A percentile compares a stretch with the other conserved stretches of the same genome.
These are phyloP conservation scores for Russula ochroleuca DNA, from an alignment of 768 basidiomycete species.

Conservation along the genomic window DNA sequence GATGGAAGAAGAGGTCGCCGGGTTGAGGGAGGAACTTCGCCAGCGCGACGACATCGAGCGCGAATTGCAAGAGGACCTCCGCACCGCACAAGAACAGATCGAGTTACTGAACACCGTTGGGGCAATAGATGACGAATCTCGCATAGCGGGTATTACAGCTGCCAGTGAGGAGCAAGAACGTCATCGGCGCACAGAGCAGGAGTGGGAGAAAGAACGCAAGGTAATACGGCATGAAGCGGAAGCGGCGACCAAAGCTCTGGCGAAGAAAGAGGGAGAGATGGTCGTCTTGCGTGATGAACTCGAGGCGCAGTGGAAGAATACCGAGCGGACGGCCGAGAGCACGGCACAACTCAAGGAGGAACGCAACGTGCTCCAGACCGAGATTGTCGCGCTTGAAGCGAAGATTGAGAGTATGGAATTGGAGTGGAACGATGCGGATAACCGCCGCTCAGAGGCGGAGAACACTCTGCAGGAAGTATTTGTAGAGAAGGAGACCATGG, in stretches of 20 bases:
- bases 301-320: constrained; percentile 66
- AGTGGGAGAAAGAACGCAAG: constrained; percentile 50
- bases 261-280: constrained; percentile 33
- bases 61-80: constrained; percentile 50
- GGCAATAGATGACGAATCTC: constrained; percentile 39
- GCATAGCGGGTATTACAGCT: constrained; percentile 33
- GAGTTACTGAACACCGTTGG: constrained; percentile 44
- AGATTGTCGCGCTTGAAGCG: constrained; percentile 31
- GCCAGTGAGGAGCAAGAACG: constrained; percentile 38
- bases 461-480: constrained; percentile 50
- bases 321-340: constrained; percentile 52
- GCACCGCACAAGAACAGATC: constrained; percentile 56
- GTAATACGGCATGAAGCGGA: constrained; percentile 40
- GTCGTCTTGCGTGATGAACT: constrained; percentile 54
- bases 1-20: constrained; percentile 45
- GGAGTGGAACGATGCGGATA: constrained; percentile 55
- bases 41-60: constrained; percentile 51
- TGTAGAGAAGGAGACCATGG: constrained; percentile 49
- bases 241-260: constrained; percentile 38
- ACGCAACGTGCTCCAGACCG: constrained; percentile 32
- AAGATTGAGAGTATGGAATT: constrained; percentile 43
- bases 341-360: constrained; percentile 38
- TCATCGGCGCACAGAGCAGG: constrained; percentile 40
- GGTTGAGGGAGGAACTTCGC: constrained; percentile 44
- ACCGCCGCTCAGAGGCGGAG: constrained; percentile 52